These are phyloP conservation scores for Furcasterigmium furcatum DNA, from an alignment of 2,329 filamentous ascomycete genomes.

Conservation along the genomic window DNA sequence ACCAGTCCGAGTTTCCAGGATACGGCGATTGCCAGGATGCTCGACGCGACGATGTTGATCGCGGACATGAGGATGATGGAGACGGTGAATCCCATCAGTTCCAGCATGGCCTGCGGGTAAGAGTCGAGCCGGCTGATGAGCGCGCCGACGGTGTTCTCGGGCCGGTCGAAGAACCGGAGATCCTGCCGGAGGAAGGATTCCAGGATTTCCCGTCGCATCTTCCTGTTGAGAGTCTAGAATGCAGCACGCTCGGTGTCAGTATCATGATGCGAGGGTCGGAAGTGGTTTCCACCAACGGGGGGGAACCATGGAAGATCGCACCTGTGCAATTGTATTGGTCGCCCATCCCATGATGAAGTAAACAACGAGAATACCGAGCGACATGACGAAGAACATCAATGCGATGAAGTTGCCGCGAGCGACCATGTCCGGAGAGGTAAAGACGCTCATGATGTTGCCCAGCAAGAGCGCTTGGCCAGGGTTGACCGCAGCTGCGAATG, in stretches of 20 bases:
- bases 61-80: slow-evolving; percentile 36
- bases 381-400: slow-evolving; percentile 24
- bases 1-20: slow-evolving; percentile 44
- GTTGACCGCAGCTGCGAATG: slow-evolving; percentile 28
- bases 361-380: slow-evolving; percentile 14
- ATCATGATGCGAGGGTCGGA: no score
- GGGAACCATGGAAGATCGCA: no score
- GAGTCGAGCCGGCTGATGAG: slow-evolving; percentile 25
- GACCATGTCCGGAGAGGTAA: slow-evolving; percentile 12
- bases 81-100: slow-evolving; percentile 40
- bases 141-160: slow-evolving; percentile 27
- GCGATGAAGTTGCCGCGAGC: slow-evolving; percentile 33
- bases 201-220: slow-evolving; percentile 20
- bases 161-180: slow-evolving; percentile 33
- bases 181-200: slow-evolving; percentile 30
- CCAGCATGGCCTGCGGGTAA: slow-evolving; percentile 36
- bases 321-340: slow-evolving; percentile 15
- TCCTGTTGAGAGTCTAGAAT: slow-evolving; percentile 13
- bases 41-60: slow-evolving; percentile 33
- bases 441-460: slow-evolving; percentile 31
- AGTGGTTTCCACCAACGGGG: background rate
- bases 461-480: slow-evolving; percentile 41
- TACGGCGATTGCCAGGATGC: slow-evolving; percentile 33
- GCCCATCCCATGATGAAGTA: slow-evolving; percentile 16
- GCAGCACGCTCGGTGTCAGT: no score